Conservation (phyloP, 192 early-diverging fungal genomes). For the Backusella psychrophila region DNA sequence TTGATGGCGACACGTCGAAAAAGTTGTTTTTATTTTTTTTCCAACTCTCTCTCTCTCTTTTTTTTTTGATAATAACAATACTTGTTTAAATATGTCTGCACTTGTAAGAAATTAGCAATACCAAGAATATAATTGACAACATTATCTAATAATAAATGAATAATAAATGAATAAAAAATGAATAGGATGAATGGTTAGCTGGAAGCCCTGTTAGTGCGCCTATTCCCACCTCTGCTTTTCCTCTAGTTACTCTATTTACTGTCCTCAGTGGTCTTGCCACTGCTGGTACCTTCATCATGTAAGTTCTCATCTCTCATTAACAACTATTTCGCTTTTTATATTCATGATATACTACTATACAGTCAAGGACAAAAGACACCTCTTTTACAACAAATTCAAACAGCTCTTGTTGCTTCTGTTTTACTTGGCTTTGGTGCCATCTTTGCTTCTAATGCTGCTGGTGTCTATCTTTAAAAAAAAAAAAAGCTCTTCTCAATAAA, state of each 20-base stretch:
- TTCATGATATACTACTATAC: background rate
- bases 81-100: constrained; percentile 13
- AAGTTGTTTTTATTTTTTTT: background rate
- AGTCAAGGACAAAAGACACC: constrained; percentile 18
- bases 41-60: background rate
- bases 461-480: constrained; percentile 37
- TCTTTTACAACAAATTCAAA: constrained; percentile 25
- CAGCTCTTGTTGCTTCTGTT: constrained; percentile 34
- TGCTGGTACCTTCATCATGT: constrained; percentile 29
- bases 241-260: constrained; percentile 15
- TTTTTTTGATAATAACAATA: background rate
- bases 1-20: background rate
- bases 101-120: constrained; percentile 9
- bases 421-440: constrained; percentile 38
- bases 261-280: constrained; percentile 19
- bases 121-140: background rate
- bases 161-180: too few species aligned
- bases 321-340: too few species aligned
- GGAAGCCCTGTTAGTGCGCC: constrained; percentile 15
- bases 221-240: constrained; percentile 23
- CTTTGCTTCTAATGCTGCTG: constrained; percentile 39
- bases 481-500: background rate
- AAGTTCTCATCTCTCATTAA: constrained; percentile 8
- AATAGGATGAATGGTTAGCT: constrained; percentile 30
- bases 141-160: background rate